Base-by-base conservation (phyloP, 352 stramenopile species). In the Elongisporangium prolatum region DNA sequence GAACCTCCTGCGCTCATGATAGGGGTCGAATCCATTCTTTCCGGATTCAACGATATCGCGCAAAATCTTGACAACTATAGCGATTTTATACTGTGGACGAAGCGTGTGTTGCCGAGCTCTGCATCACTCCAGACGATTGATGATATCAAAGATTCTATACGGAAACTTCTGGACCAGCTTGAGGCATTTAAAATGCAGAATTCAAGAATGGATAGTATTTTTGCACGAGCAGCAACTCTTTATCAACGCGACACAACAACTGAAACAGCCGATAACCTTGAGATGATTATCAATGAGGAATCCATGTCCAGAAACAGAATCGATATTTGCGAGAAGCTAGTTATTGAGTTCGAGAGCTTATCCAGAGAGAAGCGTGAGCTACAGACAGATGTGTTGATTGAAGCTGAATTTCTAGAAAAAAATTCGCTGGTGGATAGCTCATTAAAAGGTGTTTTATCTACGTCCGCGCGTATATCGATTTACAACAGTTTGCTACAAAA, bases 61-160 rank as follows among this genome's bases (percentile, higher is more conserved):
- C 52, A 69, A 21, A 58, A 77, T 28, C 56, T 81, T 37, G 47
- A 21, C 2, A 52, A 17, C n/a, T 78, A 75, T 56, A 54, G 48
- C 24, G 22, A 24, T 1, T 50, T 81, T 21, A 34, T 74, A 10
- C 18, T 20, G 17, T 78, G 60, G 67, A 22, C 75, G 54, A 66
- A 63, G n/a, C 54, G 53, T 18, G 52, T 55, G 17, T 64, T 87
- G 8, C 72, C 72, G 18, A 67, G 71, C 16, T 44, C 72, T 2
- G 64, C 70, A n/a, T 67, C 69, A 0, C 55, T 71, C 10, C 40
- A 69, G n/a, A 59, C 57, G 0, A 54, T 68, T 1, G 47, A 63
- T 4, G 65, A 75, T 28, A 59, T 87, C 11, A 68, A 63, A 18
- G 59, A 69, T 17, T 56, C 66, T 2, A 40, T 81, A 13, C 44